A percentile compares a stretch with the other conserved stretches of the same genome.
phyloP scores from a whole-genome alignment of 495 filamentous ascomycete genomes.

The Parmelia sp. region DNA sequence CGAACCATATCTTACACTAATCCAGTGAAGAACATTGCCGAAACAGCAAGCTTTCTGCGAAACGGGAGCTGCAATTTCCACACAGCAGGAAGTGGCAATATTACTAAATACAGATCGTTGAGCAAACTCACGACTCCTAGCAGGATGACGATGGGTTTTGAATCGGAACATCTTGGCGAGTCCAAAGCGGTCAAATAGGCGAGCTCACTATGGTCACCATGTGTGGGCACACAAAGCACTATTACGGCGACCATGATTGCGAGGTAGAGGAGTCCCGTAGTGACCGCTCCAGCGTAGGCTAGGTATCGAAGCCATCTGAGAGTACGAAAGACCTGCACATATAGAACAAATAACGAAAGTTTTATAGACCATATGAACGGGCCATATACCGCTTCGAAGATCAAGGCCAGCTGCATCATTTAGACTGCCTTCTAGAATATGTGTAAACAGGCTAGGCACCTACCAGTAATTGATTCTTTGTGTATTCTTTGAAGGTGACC shows the following conservation, averaged over 20 bases:
- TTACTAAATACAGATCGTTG: conserved; percentile 26
- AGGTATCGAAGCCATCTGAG: conserved; percentile 20
- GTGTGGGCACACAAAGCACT: conserved; percentile 14
- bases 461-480: conserved; percentile 6
- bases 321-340: conserved; percentile 20
- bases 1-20: conserved; percentile 15
- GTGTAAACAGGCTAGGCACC: too few relatives aligned
- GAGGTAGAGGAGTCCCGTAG: conserved; percentile 22
- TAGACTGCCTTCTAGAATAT: background rate
- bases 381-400: conserved; percentile 19
- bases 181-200: conserved; percentile 17
- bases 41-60: conserved; percentile 18
- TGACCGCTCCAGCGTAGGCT: conserved; percentile 14
- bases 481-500: conserved; percentile 8
- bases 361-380: conserved; percentile 26
- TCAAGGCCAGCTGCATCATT: conserved; percentile 18
- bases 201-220: conserved; percentile 6
- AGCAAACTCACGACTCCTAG: conserved; percentile 20
- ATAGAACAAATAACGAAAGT: conserved; percentile 22
- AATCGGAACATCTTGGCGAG: conserved; percentile 10
- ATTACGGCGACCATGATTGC: conserved; percentile 5
- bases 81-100: conserved; percentile 25
- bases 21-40: conserved; percentile 24
- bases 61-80: conserved; percentile 20
- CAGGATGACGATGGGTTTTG: background rate